Percentiles rank a stretch among this genome's conserved stretches.
Evolutionary conservation across 495 filamentous ascomycete genomes (phyloP).

Genomic region (Hamigera avellanea): DNA sequence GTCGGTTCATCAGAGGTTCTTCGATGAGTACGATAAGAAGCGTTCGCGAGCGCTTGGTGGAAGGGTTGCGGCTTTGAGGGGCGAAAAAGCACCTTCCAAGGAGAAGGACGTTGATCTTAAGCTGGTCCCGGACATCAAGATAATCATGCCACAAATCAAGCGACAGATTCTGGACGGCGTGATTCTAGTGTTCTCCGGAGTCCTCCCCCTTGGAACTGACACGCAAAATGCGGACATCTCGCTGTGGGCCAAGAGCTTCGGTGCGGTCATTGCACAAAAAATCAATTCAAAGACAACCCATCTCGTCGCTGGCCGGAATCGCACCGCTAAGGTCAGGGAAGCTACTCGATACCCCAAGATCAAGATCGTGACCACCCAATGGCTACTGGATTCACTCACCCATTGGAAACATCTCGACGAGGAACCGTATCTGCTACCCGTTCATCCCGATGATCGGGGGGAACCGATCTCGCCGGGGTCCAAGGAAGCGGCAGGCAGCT

Average conservation of each 20-base stretch:
- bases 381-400: conserved; percentile 72
- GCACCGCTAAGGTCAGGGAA: conserved; percentile 82
- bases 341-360: conserved; percentile 61
- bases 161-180: conserved; percentile 52
- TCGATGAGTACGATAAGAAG: conserved; percentile 59
- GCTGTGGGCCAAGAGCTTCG: conserved; percentile 74
- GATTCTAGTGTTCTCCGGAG: conserved; percentile 74
- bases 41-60: conserved; percentile 40
- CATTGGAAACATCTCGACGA: conserved; percentile 71
- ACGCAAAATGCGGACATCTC: conserved; percentile 71
- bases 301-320: conserved; percentile 58
- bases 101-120: conserved; percentile 49
- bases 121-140: conserved; percentile 73
- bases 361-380: conserved; percentile 82
- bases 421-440: conserved; percentile 54
- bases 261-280: conserved; percentile 55
- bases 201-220: conserved; percentile 72
- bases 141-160: conserved; percentile 72
- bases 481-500: conserved; percentile 21
- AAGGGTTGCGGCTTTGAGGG: conserved; percentile 46
- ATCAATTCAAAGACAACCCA: conserved; percentile 52
- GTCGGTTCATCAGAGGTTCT: conserved; percentile 67
- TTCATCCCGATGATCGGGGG: conserved; percentile 50
- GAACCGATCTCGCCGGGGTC: conserved; percentile 25
- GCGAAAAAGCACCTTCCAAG: conserved; percentile 34